Evolutionary conservation across 805 yeast genomes (phyloP).

Genomic region (Candida incommunis): DNA sequence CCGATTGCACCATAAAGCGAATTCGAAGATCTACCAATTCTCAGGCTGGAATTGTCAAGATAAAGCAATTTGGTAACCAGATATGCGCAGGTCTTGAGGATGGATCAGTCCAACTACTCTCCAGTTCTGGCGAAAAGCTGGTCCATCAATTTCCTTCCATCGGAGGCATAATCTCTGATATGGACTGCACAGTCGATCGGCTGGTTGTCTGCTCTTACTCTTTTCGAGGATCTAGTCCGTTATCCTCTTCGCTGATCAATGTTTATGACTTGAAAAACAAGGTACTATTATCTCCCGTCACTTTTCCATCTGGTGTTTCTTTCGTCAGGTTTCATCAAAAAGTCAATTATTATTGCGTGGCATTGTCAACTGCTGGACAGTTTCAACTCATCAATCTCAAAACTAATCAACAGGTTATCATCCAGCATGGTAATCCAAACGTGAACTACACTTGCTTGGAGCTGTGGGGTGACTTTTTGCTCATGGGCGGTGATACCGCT

Average conservation of each 20-base stretch:
- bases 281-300: constrained; percentile 61
- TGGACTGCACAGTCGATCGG: constrained; percentile 23
- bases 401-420: not conserved
- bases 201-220: constrained; percentile 62
- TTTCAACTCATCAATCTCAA: constrained; percentile 73
- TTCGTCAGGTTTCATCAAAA: constrained; percentile 79
- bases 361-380: constrained; percentile 67
- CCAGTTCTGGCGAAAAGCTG: not conserved
- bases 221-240: constrained; percentile 39
- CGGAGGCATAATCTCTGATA: constrained; percentile 24
- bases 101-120: not conserved
- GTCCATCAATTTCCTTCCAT: constrained; percentile 21
- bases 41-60: not conserved
- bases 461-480: not conserved
- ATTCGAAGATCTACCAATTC: not conserved
- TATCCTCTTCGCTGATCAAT: constrained; percentile 69
- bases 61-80: not conserved
- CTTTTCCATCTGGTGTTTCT: constrained; percentile 84
- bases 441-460: not conserved
- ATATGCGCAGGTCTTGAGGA: not conserved
- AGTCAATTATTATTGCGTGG: constrained; percentile 58
- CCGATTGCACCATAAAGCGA: not conserved
- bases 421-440: not conserved
- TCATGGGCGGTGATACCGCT: not conserved
- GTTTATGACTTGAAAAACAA: constrained; percentile 66